Evolutionary conservation across 345 rosid species (phyloP), one percentile per base, ranked within the genome.

Genomic region (Bruguiera gymnorhiza): DNA sequence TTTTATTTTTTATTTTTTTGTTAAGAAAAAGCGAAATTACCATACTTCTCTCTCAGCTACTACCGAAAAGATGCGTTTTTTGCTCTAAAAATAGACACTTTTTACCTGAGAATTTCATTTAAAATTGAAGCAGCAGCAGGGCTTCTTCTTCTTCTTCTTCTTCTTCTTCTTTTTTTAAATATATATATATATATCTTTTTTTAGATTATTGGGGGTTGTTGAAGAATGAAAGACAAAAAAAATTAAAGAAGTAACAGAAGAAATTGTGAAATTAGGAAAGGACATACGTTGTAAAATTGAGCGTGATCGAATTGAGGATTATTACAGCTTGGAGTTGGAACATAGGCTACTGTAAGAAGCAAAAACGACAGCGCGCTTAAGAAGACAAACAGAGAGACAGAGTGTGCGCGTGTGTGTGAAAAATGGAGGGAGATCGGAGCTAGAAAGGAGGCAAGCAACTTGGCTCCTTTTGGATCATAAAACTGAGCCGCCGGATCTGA

Each of bases 401-500:
- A 53, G 50, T 32, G 36, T 1, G 36, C 36, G 36, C 5, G 8
- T 6, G 6, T 6, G 36, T 5, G 36, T 6, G 78, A 60, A 67
- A 79, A 73, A 37, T 70, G 87, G 89, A 81, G 86, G 83, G 87
- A 82, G 73, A 62, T 74, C 64, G 23, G 56, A 54, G 60, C 8
- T 16, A 20, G 48, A 24, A 67, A 67, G 60, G 67, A 55, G 15
- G 29, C 59, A 54, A 29, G 1, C 56, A 39, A 76, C 73, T 77
- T 75, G 82, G 89, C 85, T 81, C 78, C 59, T 23, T 53, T 37
- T 46, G 27, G 66, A 75, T 69, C 73, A 56, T 26, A 23, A 55
- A 74, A 80, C 76, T 78, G 51, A 76, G 88, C 83, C 83, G 88
- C 82, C 83, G 81, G 86, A 90, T 86, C 91, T 78, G 75, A 84